A percentile compares a stretch with the other conserved stretches of the same genome.
Conservation (phyloP, 2,329 filamentous ascomycete species). For the Apiospora arundinis region DNA sequence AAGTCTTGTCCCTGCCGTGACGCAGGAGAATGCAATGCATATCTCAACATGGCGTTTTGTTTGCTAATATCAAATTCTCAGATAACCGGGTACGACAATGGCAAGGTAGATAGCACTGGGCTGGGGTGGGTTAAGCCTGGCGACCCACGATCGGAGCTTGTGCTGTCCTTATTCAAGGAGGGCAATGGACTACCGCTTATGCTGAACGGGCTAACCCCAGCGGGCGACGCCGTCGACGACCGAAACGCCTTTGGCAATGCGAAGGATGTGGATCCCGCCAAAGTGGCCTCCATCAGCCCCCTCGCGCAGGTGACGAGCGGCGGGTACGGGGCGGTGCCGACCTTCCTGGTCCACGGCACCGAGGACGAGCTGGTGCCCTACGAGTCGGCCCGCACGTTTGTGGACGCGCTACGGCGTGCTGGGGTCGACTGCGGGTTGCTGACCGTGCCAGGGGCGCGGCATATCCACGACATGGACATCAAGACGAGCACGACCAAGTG, state of each 20-base stretch:
- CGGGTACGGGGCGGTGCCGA: neutral
- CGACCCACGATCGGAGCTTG: neutral
- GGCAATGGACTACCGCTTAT: neutral
- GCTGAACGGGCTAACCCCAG: neutral
- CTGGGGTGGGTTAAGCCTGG: neutral
- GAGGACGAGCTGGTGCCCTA: neutral
- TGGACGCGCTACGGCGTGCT: neutral
- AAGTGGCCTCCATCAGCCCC: neutral
- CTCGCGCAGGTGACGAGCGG: neutral
- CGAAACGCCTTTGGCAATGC: no score
- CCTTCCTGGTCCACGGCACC: neutral
- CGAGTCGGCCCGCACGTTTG: neutral
- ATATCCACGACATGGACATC: neutral
- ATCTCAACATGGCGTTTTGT: neutral
- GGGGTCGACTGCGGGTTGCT: neutral
- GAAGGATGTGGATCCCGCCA: neutral
- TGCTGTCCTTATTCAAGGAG: neutral
- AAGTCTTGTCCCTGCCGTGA: no score
- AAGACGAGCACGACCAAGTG: neutral
- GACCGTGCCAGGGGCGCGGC: neutral
- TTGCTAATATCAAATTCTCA: no score
- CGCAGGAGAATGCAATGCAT: no score
- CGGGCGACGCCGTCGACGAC: no score
- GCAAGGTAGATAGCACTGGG: neutral
- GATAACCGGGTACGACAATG: neutral